Base-by-base conservation (phyloP, 2,329 filamentous ascomycete genomes). In the Pseudogymnoascus sp. region DNA sequence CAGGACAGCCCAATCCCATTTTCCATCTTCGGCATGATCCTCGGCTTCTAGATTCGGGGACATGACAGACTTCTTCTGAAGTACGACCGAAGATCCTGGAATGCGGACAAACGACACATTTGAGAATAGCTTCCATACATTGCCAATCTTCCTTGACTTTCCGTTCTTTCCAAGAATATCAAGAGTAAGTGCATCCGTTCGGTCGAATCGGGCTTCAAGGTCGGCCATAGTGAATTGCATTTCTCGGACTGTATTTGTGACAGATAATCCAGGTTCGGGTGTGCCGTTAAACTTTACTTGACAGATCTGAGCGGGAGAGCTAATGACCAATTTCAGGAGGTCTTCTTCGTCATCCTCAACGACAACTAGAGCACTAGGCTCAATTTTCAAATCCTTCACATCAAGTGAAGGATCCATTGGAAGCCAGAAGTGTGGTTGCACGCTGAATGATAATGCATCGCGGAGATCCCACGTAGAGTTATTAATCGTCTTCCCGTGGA, bases 381-480 rank as follows among this genome's bases (percentile, higher is more conserved):
- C 66, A 34, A 37, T 67, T 25, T 10, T 60, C 16, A 64, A 63
- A 41, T 63, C 63, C n/a, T 64, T 60, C 41, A 75, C 72, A 14
- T 69, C 67, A 1, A 73, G 72, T 8, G 78, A 72, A 3, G 74
- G 70, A 68, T 91, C 89, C 19, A 81, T 81, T 0, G 88, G 87
- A 57, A 88, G 78, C 64, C 81, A 79, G 77, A 91, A 91, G 72
- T 87, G 88, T 19, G 86, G 83, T 68, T 90, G 85, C 68, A 84
- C 84, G 62, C 84, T 81, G 75, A 91, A 90, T 25, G 86, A 84
- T 36, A 91, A 77, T 37, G 81, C 80, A 73, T 90, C 88, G 14
- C 88, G 77, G 63, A 88, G 77, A 72, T 90, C 87, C 88, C 88
- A 91, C 31, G 75, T 77, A 69, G 85, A 89, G 71, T 89, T 85